Base-by-base conservation (phyloP, 2,329 filamentous ascomycete genomes). In the Passalora sequoiae region DNA sequence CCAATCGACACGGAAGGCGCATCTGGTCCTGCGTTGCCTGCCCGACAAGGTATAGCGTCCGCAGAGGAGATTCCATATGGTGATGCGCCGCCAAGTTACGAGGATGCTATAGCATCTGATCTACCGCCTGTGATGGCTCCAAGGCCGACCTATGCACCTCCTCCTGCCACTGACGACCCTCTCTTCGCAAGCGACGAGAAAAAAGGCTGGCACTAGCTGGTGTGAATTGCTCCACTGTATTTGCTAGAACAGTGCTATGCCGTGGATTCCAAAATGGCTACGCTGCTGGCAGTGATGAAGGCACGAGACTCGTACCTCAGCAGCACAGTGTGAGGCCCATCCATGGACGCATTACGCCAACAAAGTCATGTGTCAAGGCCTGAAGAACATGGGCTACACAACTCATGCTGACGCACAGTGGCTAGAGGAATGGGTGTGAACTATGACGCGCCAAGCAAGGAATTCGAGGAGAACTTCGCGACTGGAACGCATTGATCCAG, bases 51-150 rank as follows among this genome's bases (percentile, higher is more conserved):
- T 3, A 31, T 35, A 8, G 36, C 19, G 9, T 15, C 20, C 9
- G 40, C 42, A 24, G 37, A 30, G 3, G 40, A 44, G n/a, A 49
- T 50, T 1, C 36, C 48, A 8, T 57, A 58, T 35, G 47, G 46
- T 22, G 88, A 92, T 43, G 86, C 88, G n/a, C 89, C 91, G 13
- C 89, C 89, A 6, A 95, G 87, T 59, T 97, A 97, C 60, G 89
- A 95, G 66, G 89, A 96, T 66, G 89, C 88, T 9, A 83, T 96
- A 67, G 89, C 88, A 5, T 83, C 86, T 52, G 78, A 82, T 46
- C 67, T 92, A 49, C 83, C 78, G 25, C 86, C 87, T 1, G 78
- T 88, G 43, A 78, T 87, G 60, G 84, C 81, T 48, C 70, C 83
- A 19, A 73, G 89, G 56, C 80, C 83, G 20, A 80, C 79, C 10